Conservation (phyloP, 2,329 filamentous ascomycete species). For the Zasmidium cellare region DNA sequence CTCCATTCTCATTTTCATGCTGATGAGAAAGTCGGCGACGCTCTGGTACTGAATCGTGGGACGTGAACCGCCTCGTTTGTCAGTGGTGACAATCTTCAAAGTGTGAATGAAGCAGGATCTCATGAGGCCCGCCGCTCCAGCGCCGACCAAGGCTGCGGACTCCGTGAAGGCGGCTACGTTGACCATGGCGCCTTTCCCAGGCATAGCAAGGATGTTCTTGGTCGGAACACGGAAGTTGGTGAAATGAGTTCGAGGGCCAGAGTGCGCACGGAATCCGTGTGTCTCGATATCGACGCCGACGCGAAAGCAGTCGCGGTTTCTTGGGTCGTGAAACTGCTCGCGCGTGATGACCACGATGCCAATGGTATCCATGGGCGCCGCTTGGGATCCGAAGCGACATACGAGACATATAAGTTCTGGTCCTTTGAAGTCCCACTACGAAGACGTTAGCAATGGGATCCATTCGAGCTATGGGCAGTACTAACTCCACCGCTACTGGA, state of each 20-base stretch:
- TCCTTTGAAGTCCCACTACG: conserved; percentile 1
- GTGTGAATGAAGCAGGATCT: background rate
- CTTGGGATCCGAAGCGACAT: background rate
- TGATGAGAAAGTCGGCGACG: conserved; percentile 1
- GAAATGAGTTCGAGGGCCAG: background rate
- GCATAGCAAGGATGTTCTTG: background rate
- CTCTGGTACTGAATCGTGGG: background rate
- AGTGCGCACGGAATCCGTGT: background rate
- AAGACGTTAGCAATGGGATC: background rate
- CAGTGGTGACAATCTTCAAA: background rate
- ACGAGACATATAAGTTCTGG: background rate
- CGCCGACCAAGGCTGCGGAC: background rate
- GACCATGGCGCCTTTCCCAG: background rate
- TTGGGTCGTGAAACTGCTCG: background rate
- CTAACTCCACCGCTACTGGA: background rate
- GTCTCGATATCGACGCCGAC: background rate
- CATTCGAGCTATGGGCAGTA: background rate
- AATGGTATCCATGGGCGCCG: background rate
- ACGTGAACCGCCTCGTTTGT: background rate
- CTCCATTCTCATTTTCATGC: conserved; percentile 2
- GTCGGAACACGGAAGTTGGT: background rate
- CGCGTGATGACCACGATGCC: background rate
- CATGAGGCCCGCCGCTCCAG: background rate
- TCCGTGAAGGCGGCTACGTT: background rate
- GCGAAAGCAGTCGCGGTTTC: background rate